Evolutionary conservation across 2,329 filamentous ascomycete genomes (phyloP).

Genomic region (Camillea tinctor): DNA sequence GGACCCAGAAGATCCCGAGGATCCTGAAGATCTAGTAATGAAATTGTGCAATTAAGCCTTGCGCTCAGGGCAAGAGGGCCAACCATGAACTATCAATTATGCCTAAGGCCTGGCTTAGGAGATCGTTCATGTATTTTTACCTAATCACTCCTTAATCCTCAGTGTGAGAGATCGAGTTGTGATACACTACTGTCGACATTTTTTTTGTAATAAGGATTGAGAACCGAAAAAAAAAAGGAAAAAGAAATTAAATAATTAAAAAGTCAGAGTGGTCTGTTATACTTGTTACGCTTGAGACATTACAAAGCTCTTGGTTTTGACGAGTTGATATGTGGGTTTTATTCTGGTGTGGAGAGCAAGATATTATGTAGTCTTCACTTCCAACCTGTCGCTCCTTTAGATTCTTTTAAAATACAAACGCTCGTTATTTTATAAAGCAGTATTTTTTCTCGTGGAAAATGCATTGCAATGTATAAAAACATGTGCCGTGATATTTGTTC

Average conservation of each 20-base stretch:
- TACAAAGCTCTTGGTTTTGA: background rate
- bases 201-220: too few species aligned
- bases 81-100: background rate
- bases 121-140: background rate
- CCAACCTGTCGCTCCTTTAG: background rate
- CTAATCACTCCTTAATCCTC: background rate
- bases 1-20: background rate
- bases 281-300: too few species aligned
- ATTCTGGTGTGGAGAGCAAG: background rate
- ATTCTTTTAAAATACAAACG: background rate
- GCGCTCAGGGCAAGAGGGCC: background rate
- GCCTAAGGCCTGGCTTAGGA: background rate
- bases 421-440: background rate
- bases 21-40: background rate
- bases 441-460: too few species aligned
- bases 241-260: background rate
- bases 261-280: too few species aligned
- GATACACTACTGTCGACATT: too few species aligned
- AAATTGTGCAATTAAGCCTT: background rate
- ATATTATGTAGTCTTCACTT: background rate
- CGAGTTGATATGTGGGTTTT: background rate
- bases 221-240: background rate
- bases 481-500: too few species aligned
- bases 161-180: too few species aligned
- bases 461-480: too few species aligned